phyloP scores from a whole-genome alignment of 495 filamentous ascomycete species.

The Lophium mytilinum region DNA sequence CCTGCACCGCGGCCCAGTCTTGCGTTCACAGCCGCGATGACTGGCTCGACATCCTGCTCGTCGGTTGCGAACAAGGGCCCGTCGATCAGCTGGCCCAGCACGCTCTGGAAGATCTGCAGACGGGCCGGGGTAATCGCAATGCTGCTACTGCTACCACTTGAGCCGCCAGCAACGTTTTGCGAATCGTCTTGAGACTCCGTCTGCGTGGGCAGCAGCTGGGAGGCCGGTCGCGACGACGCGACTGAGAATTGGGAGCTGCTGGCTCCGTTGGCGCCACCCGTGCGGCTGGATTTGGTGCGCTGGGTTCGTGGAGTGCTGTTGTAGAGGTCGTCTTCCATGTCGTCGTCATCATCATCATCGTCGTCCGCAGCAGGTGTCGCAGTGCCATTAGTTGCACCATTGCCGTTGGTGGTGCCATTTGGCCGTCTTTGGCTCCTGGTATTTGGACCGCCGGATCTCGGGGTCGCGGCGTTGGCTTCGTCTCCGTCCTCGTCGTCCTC shows the following conservation, averaged over 20 bases:
- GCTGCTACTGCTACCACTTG: constrained; percentile 7
- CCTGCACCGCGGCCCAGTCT: constrained; percentile 46
- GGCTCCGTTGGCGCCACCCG: constrained; percentile 29
- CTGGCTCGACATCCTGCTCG: constrained; percentile 60
- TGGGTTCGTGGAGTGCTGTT: constrained; percentile 46
- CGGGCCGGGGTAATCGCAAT: constrained; percentile 52
- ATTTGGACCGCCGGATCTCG: constrained; percentile 40
- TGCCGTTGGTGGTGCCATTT: constrained; percentile 39
- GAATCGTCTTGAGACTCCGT: constrained; percentile 45
- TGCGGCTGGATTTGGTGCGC: constrained; percentile 37
- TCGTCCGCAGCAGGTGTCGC: constrained; percentile 22
- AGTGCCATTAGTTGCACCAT: not conserved
- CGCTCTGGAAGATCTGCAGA: constrained; percentile 63
- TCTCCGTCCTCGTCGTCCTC: constrained; percentile 41
- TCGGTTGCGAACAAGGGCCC: constrained; percentile 73
- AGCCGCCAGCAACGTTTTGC: constrained; percentile 27
- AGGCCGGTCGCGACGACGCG: constrained; percentile 60
- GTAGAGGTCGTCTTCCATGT: constrained; percentile 50
- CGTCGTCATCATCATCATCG: constrained; percentile 44
- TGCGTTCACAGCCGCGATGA: constrained; percentile 74
- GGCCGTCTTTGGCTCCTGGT: constrained; percentile 42
- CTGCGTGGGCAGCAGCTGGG: constrained; percentile 51
- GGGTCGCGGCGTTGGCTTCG: constrained; percentile 32
- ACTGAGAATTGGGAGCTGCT: constrained; percentile 53
- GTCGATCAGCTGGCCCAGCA: constrained; percentile 73